phyloP scores from a whole-genome alignment of 192 early-diverging fungal genomes.

The Ambispora gerdemannii region DNA sequence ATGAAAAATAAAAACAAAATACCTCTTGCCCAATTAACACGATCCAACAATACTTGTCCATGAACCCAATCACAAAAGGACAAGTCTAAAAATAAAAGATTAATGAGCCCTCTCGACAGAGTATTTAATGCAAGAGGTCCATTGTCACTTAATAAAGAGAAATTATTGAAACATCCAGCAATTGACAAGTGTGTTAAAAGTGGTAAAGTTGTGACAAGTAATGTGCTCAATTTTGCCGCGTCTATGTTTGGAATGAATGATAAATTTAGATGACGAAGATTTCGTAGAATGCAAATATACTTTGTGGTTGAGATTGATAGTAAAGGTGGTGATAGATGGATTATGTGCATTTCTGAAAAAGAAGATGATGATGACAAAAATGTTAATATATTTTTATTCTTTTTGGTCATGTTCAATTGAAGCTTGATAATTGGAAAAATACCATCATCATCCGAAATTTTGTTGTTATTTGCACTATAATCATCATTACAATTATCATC shows the following conservation, averaged over 20 bases:
- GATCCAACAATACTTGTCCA: slow-evolving; percentile 17
- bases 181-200: slow-evolving; percentile 30
- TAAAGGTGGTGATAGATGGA: not conserved
- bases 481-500: no score
- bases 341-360: no score
- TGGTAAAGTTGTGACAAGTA: slow-evolving; percentile 12
- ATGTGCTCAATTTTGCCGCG: not conserved
- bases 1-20: not conserved
- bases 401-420: no score
- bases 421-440: no score
- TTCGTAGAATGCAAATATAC: slow-evolving; percentile 4
- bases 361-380: not conserved
- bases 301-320: not conserved
- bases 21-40: slow-evolving; percentile 22
- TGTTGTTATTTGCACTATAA: no score
- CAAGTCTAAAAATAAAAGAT: slow-evolving; percentile 23
- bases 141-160: no score
- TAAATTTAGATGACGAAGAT: slow-evolving; percentile 16
- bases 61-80: slow-evolving; percentile 24
- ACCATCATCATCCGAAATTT: no score
- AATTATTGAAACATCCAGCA: slow-evolving; percentile 23
- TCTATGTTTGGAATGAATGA: slow-evolving; percentile 11
- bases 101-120: slow-evolving; percentile 19
- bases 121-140: slow-evolving; percentile 20
- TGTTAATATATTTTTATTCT: no score